These are phyloP conservation scores for Knufia fluminis DNA, from an alignment of 2,329 filamentous ascomycete species.

Conservation along the genomic window DNA sequence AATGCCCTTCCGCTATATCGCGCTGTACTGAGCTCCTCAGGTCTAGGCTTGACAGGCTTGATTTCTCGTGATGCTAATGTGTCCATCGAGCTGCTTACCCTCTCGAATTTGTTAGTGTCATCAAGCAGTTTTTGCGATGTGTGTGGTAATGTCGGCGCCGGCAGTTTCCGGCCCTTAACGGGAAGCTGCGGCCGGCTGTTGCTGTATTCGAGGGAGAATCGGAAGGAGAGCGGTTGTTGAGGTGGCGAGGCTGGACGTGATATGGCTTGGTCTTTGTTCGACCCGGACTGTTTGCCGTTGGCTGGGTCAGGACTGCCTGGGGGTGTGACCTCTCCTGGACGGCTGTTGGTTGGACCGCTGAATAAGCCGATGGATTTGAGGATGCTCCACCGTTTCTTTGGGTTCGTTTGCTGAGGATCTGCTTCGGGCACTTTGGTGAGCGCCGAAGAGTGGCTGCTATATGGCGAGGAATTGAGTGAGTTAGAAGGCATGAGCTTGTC, in stretches of 20 bases:
- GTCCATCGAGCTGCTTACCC: conserved; percentile 24
- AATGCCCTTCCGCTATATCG: conserved; percentile 55
- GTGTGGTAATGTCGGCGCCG: conserved; percentile 48
- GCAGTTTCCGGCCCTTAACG: conserved; percentile 44
- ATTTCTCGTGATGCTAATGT: conserved; percentile 17
- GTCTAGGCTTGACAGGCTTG: conserved; percentile 21
- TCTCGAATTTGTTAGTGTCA: not conserved
- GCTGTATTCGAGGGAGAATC: conserved; percentile 59
- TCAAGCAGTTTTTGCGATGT: conserved; percentile 45
- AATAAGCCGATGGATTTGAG: conserved; percentile 40
- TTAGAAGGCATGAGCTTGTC: conserved; percentile 47
- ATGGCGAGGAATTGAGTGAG: conserved; percentile 26
- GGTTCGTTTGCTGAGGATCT: conserved; percentile 20
- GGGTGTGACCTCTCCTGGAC: conserved; percentile 34
- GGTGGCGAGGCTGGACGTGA: conserved; percentile 29
- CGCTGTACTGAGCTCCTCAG: conserved; percentile 33
- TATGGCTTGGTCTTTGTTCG: not conserved
- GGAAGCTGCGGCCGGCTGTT: conserved; percentile 41
- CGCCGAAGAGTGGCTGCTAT: conserved; percentile 29
- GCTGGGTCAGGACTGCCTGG: conserved; percentile 27
- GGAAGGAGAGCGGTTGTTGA: conserved; percentile 53
- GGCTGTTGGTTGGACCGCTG: conserved; percentile 35
- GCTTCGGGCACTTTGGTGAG: conserved; percentile 26
- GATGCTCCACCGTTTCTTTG: conserved; percentile 43
- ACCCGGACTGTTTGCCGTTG: not conserved